A percentile compares a stretch with the other conserved stretches of the same genome.
Conservation (phyloP, 768 basidiomycete species). For the Suillus americanus region DNA sequence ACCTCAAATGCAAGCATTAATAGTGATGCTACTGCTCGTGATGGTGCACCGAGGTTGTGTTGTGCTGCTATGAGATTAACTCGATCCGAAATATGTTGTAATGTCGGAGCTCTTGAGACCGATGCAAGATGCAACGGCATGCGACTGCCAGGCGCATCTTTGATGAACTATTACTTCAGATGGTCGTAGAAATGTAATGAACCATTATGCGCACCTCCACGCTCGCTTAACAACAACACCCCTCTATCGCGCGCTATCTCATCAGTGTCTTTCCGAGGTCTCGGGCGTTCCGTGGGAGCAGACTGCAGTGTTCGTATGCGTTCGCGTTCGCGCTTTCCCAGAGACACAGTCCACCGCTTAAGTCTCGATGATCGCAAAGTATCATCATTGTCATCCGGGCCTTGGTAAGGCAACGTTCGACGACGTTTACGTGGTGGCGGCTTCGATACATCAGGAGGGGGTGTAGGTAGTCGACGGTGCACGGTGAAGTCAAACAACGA, state of each 20-base stretch:
- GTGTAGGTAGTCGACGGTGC: conserved; percentile 65
- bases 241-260: conserved; percentile 74
- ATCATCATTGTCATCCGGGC: conserved; percentile 55
- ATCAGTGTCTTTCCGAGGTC: conserved; percentile 52
- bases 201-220: conserved; percentile 50
- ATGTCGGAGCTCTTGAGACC: conserved; percentile 66
- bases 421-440: conserved; percentile 67
- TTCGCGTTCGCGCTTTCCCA: conserved; percentile 76
- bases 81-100: conserved; percentile 77
- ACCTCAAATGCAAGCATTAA: conserved; percentile 82
- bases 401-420: conserved; percentile 70
- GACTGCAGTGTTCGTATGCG: conserved; percentile 54
- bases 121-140: conserved; percentile 74
- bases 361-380: conserved; percentile 62
- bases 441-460: conserved; percentile 61
- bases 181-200: neutral
- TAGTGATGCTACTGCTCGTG: conserved; percentile 61
- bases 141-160: conserved; percentile 72
- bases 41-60: conserved; percentile 62
- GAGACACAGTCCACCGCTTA: conserved; percentile 71
- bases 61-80: conserved; percentile 83
- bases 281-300: conserved; percentile 42
- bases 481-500: conserved; percentile 80
- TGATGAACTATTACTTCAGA: conserved; percentile 2
- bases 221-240: conserved; percentile 60